phyloP scores from a whole-genome alignment of 306 rosid species.

The Prunus padus region DNA sequence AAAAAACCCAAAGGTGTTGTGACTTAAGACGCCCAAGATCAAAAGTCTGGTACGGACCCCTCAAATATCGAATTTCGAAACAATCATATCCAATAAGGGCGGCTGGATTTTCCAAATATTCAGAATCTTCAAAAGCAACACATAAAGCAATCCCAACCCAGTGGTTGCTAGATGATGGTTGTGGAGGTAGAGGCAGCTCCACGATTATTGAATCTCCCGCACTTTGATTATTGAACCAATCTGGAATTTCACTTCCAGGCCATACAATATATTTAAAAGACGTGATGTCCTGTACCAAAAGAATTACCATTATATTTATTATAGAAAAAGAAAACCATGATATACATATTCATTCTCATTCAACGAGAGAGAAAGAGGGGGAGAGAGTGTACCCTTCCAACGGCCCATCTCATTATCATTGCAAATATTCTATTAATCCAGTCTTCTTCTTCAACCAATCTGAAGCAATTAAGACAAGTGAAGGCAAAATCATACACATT shows the following conservation, averaged over 20 bases:
- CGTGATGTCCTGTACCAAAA: background rate
- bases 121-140: background rate
- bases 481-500: background rate
- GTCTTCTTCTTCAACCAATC: constrained; percentile 4
- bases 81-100: background rate
- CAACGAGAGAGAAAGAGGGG: background rate
- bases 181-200: background rate
- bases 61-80: background rate
- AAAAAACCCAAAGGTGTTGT: no score
- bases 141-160: constrained; percentile 11
- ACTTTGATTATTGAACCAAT: background rate
- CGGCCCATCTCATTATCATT: background rate
- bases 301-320: background rate
- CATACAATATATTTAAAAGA: no score
- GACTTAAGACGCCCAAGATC: background rate
- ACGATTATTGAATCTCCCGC: background rate
- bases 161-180: background rate
- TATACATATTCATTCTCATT: background rate
- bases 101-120: background rate
- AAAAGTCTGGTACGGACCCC: no score
- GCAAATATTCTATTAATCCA: background rate
- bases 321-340: background rate
- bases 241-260: constrained; percentile 14
- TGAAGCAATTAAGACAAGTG: background rate
- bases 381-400: background rate